Percentiles rank a stretch among this genome's conserved stretches.
These are phyloP conservation scores for Neltuma alba DNA, from an alignment of 306 rosid species.

Conservation along the genomic window DNA sequence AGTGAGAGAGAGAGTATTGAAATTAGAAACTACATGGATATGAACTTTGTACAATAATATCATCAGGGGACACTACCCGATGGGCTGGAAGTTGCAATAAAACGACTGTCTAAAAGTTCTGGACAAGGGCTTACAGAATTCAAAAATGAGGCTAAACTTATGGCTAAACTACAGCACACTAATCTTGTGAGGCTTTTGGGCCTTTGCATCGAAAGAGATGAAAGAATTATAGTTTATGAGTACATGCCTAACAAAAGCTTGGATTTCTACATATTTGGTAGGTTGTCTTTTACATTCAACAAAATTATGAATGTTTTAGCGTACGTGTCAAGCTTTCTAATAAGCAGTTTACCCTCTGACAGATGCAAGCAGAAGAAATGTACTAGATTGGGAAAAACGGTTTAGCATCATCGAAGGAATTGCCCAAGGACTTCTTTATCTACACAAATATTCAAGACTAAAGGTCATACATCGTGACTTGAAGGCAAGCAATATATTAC, in stretches of 20 bases:
- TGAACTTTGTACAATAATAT: not conserved
- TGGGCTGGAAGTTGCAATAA: constrained; percentile 34
- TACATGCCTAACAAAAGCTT: constrained; percentile 40
- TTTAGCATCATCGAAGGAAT: constrained; percentile 40
- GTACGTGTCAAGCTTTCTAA: not conserved
- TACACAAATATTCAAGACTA: constrained; percentile 48
- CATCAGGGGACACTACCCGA: constrained; percentile 37
- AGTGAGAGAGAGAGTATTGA: not conserved
- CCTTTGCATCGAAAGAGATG: constrained; percentile 35
- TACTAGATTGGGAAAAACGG: constrained; percentile 40
- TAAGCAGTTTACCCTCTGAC: not conserved
- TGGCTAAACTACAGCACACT: constrained; percentile 43
- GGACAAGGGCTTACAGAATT: constrained; percentile 41
- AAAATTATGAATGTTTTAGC: not conserved
- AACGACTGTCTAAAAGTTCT: constrained; percentile 37
- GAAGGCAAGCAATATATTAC: constrained; percentile 48
- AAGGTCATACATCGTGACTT: constrained; percentile 51
- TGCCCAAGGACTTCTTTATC: constrained; percentile 48
- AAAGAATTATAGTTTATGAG: constrained; percentile 40
- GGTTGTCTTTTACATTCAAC: not conserved
- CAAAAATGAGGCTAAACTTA: constrained; percentile 38
- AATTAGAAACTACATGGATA: not conserved
- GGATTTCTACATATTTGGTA: constrained; percentile 48
- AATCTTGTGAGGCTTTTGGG: constrained; percentile 40
- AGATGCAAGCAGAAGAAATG: constrained; percentile 30